Evolutionary conservation across 148 eudicot species (phyloP).

Genomic region (Mesembryanthemum crystallinum): DNA sequence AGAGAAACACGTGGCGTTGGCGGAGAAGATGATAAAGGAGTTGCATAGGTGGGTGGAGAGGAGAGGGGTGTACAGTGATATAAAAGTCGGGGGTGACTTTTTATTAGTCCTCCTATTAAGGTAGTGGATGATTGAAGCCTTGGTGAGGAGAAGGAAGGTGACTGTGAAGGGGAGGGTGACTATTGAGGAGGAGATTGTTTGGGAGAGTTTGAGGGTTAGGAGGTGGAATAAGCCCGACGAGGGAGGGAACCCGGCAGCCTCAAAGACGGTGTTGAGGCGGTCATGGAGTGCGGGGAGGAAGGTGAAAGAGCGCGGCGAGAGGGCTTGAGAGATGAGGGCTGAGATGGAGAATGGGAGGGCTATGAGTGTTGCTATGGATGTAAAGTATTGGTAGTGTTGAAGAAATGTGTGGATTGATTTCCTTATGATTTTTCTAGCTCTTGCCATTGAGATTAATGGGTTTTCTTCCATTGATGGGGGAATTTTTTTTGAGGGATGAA

Average conservation of each 20-base stretch:
- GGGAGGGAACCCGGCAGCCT: constrained; percentile 50
- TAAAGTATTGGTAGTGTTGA: constrained; percentile 54
- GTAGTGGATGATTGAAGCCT: constrained; percentile 46
- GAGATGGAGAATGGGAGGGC: constrained; percentile 65
- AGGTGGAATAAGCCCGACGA: constrained; percentile 40
- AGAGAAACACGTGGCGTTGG: constrained; percentile 63
- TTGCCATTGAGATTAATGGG: constrained; percentile 36
- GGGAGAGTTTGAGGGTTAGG: constrained; percentile 61
- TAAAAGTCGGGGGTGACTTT: constrained; percentile 21
- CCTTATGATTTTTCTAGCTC: constrained; percentile 46
- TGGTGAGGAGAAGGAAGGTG: constrained; percentile 73
- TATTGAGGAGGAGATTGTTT: constrained; percentile 48
- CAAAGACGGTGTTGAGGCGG: constrained; percentile 41
- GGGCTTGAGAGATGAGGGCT: constrained; percentile 50
- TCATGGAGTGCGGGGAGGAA: constrained; percentile 37
- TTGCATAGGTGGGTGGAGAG: constrained; percentile 37
- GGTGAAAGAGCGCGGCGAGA: constrained; percentile 35
- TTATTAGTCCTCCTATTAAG: constrained; percentile 14
- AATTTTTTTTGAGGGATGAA: constrained; percentile 1
- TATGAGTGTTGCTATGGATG: constrained; percentile 41
- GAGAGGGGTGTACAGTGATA: constrained; percentile 37
- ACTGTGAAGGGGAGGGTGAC: constrained; percentile 54
- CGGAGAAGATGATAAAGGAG: constrained; percentile 28
- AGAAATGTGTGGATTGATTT: constrained; percentile 61
- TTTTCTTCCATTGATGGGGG: constrained; percentile 18